Evolutionary conservation across 177 flowering plant genomes (phyloP), one percentile per base, ranked within the genome.

Genomic region (Vitis hybrid): DNA sequence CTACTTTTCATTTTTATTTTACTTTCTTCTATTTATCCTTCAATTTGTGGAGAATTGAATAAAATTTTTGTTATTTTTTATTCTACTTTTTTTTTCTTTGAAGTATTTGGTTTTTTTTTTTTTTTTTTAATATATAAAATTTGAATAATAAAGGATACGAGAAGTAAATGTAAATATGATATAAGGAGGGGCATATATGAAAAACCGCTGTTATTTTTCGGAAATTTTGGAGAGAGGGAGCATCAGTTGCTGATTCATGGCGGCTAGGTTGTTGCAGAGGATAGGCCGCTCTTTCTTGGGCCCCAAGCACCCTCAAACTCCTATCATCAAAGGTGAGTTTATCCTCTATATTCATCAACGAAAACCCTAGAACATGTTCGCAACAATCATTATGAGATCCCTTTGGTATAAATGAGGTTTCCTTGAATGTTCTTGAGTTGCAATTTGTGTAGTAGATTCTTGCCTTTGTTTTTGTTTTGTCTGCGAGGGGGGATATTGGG

Each of bases 221-320:
- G 56, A 12, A 13, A 14, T 54, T 13, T 13, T 54, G 56, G 14
- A 54, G n/a, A 13, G n/a, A 2, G n/a, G 0, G 15, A 54, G 56
- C 14, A n/a, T 13, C 14, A 6, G 6, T 54, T 5, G 56, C 7
- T 14, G 6, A 13, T 57, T 15, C 61, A 76, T 74, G 83, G 81
- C 79, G 60, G 70, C 78, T 62, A 61, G 84, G 9, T 19, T 65
- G 58, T 35, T 75, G 62, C 79, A 73, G 62, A 75, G 72, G 67
- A 66, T 70, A 61, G 19, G 71, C 11, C 61, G 27, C 59, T 63
- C 82, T 11, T 2, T 73, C 52, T 67, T 74, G 10, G 11, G 49
- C 62, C 70, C 21, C 7, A 66, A 68, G 32, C 72, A 67, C 40
- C 50, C 60, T 48, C 74, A 19, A 12, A 14, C 52, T 11, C 30